Base-by-base conservation (phyloP, 2,329 filamentous ascomycete genomes). In the Rosellinia necatrix region DNA sequence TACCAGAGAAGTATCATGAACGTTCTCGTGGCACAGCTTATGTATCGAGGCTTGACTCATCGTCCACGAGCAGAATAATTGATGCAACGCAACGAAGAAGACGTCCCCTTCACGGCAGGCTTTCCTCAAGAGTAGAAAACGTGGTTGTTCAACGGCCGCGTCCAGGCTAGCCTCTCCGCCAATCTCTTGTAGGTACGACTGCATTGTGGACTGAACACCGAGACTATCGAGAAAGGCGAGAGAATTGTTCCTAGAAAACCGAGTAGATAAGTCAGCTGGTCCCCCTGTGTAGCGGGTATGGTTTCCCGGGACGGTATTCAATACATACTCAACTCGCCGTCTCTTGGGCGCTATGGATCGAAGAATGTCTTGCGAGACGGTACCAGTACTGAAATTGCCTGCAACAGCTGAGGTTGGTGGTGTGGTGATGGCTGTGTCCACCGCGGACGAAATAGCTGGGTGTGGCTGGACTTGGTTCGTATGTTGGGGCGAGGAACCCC, bases 31-130 rank as follows among this genome's bases (percentile, higher is more conserved):
- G 10, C 78, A 65, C 3, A 76, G 58, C 10, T 47, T 64, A 13
- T 77, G 71, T 4, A 81, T 66, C 3, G 66, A 58, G 1, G 61
- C 49, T 0, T 69, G 72, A 15, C 75, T 68, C 3, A 72, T 53
- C 3, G 77, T 78, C 78, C 81, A 83, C 17, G 81, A 66, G 66
- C 85, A 89, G 68, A 84, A 86, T 2, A 88, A 56, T 66, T 90
- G 87, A 66, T 90, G 87, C 10, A 89, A 68, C 5, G 80, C 75
- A 46, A 91, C 63, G 66, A 87, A 92, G 66, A 89, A 83, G 42
- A 75, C 59, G 68, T 92, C 89, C 4, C 78, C 70, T 0, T 68
- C 64, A 1, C 59, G 38, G 60, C 84, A 87, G 1, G 88, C 88
- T 21, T 82, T 74, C 22, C 61, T 66, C 10, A 92, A 72, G 6